Evolutionary conservation across 176 grass and related monocot species (phyloP).

Genomic region (Bolboschoenus planiculmis): DNA sequence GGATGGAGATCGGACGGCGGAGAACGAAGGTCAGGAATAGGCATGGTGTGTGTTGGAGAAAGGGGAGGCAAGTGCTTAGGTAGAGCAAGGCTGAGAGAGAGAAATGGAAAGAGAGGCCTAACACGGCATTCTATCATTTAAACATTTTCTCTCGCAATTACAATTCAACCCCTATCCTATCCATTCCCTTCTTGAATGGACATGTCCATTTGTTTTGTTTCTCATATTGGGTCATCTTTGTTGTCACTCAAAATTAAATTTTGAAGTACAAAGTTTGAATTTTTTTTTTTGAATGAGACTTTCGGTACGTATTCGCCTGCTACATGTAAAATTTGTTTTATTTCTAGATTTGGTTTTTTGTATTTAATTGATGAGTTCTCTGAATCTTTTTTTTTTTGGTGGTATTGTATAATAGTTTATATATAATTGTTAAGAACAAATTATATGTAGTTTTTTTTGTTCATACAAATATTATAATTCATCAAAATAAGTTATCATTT

Average conservation of each 20-base stretch:
- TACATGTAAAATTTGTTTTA: no score
- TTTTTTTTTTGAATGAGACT: no score
- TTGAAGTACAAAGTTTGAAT: no score
- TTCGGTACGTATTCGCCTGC: no score
- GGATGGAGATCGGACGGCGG: neutral
- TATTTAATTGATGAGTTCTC: neutral
- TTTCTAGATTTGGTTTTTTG: no score
- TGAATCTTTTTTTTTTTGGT: no score
- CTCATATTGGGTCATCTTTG: no score
- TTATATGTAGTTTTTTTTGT: no score
- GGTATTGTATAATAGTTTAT: no score
- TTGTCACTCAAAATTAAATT: no score
- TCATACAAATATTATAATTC: neutral
- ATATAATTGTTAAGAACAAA: no score
- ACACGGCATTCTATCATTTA: constrained; percentile 24
- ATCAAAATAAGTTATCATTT: neutral
- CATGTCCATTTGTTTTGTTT: neutral
- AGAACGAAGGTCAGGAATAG: neutral
- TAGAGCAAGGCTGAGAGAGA: neutral
- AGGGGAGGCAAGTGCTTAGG: constrained; percentile 31
- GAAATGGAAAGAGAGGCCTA: constrained; percentile 23
- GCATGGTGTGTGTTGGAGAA: constrained; percentile 36
- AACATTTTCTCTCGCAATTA: neutral
- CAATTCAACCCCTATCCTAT: no score
- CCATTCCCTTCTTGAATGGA: neutral